Percentiles rank a stretch among this genome's conserved stretches.
Evolutionary conservation across 306 rosid species (phyloP).

Genomic region (Pachyrhizus erosus): DNA sequence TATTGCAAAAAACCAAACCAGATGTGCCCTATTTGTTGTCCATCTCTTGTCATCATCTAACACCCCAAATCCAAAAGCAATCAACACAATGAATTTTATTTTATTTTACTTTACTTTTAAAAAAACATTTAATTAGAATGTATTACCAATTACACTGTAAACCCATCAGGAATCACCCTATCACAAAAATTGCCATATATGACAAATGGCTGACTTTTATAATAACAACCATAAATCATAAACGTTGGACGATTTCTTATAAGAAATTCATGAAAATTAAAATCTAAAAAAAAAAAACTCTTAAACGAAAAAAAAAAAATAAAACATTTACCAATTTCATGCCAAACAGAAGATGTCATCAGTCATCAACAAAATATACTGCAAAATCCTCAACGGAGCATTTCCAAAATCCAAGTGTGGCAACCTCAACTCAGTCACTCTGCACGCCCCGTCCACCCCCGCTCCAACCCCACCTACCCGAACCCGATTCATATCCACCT

Average conservation of each 20-base stretch:
- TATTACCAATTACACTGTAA: neutral
- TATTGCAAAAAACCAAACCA: slow-evolving; percentile 20
- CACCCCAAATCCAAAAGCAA: slow-evolving; percentile 17
- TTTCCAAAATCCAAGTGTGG: slow-evolving; percentile 70
- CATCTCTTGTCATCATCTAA: slow-evolving; percentile 22
- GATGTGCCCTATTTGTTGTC: neutral
- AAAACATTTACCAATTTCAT: slow-evolving; percentile 43
- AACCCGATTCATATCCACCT: slow-evolving; percentile 62
- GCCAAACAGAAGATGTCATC: slow-evolving; percentile 57
- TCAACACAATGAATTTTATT: slow-evolving; percentile 14
- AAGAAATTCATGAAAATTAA: neutral
- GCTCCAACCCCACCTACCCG: slow-evolving; percentile 49
- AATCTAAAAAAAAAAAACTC: neutral
- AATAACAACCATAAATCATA: neutral
- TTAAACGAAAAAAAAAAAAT: neutral
- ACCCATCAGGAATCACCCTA: neutral
- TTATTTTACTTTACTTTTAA: neutral
- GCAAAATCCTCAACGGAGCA: slow-evolving; percentile 77
- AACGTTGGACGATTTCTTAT: neutral
- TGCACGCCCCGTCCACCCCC: slow-evolving; percentile 44
- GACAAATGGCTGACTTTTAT: neutral
- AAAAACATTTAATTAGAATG: neutral
- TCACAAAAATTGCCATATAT: neutral
- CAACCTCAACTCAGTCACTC: slow-evolving; percentile 67
- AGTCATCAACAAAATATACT: slow-evolving; percentile 79